Base-by-base conservation (phyloP, 2,329 filamentous ascomycete species). In the Clathrospora elynae region DNA sequence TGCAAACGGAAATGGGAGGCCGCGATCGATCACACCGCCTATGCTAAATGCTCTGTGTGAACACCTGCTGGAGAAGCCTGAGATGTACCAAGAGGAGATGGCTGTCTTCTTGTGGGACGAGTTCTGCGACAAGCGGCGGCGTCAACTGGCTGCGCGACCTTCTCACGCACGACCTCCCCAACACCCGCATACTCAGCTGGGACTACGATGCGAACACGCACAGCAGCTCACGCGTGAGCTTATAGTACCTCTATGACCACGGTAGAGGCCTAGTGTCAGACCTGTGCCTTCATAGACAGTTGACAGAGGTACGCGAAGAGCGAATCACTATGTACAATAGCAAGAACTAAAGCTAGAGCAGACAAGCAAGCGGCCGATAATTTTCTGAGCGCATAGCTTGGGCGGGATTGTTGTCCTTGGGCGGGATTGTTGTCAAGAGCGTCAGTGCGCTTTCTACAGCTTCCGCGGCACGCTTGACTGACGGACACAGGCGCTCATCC, bases 141-240 rank as follows among this genome's bases (percentile, higher is more conserved):
- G 26, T 38, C 24, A 38, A 53, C 45, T 64, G 55, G 59, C 60
- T 61, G 24, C 48, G 52, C 31, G 57, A 61, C 34, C 45, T 62
- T 32, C 47, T 64, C 1, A 45, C 53, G 8, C 31, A 41, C 12
- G 56, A 67, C 26, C 34, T 72, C n/a, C 55, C 58, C 4, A 57
- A 59, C 28, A 60, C 65, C 18, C 58, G 71, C 24, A 62, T 72
- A 6, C 50, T 71, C 23, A 60, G 47, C 19, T 73, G 61, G 41
- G 69, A 69, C 18, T 73, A 73, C 43, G 57, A 71, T 35, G 60
- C 64, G 11, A 61, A 64, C 29, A 63, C 62, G 20, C 53, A 61
- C 46, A 48, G 42, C 45, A 42, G 44, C 36, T 39, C 49, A 36
- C 51, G 44, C 39, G 56, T 53, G 31, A 64, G 49, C 50, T 62